phyloP scores from a whole-genome alignment of 257 asterid species.

The Lavandula angustifolia region DNA sequence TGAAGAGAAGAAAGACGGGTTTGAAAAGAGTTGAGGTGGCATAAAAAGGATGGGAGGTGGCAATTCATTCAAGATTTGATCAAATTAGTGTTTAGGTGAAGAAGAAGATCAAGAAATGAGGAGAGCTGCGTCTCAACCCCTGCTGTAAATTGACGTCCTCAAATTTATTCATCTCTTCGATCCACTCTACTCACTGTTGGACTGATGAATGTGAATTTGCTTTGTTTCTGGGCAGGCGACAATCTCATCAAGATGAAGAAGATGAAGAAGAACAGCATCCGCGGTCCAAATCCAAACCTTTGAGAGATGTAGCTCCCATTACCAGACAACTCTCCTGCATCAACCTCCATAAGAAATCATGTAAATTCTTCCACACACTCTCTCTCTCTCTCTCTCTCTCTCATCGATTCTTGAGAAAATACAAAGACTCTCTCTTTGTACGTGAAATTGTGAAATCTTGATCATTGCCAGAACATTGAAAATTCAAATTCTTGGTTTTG shows the following conservation, averaged over 20 bases:
- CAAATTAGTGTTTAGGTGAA: background rate
- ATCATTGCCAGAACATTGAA: background rate
- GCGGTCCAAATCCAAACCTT: constrained; percentile 27
- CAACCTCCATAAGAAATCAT: constrained; percentile 39
- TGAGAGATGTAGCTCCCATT: constrained; percentile 32
- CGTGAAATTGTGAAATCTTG: background rate
- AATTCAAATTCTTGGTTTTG: constrained; percentile 10
- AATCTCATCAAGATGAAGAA: constrained; percentile 37
- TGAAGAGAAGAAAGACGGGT: no score
- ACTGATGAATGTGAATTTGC: background rate
- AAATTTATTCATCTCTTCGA: background rate
- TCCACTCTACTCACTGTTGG: background rate
- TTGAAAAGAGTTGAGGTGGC: no score
- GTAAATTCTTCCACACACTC: constrained; percentile 43
- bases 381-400: background rate
- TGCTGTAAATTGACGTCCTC: constrained; percentile 40
- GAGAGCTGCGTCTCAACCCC: constrained; percentile 62
- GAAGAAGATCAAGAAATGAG: constrained; percentile 41
- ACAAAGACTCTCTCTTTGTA: background rate
- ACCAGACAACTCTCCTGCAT: constrained; percentile 46
- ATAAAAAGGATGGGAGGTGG: no score
- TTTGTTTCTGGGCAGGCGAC: constrained; percentile 43
- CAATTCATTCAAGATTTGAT: background rate
- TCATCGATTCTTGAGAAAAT: constrained; percentile 6
- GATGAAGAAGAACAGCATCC: constrained; percentile 23